These are phyloP conservation scores for Gaeumannomyces tritici DNA, from an alignment of 2,329 filamentous ascomycete genomes.

Conservation along the genomic window DNA sequence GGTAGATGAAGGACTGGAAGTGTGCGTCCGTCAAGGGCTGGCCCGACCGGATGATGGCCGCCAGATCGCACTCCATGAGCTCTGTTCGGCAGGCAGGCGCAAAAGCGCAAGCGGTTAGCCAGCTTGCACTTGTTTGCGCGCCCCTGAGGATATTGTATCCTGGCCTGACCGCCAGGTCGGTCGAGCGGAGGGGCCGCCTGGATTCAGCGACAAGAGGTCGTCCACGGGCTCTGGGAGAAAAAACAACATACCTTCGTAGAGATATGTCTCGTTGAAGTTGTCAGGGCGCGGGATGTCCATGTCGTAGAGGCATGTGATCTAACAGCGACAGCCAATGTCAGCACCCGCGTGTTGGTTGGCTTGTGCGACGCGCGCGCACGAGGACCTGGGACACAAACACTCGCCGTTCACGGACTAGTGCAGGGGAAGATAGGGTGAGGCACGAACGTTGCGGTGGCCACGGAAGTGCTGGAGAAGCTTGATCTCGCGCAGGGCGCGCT, in stretches of 20 bases:
- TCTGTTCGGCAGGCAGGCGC: constrained; percentile 41
- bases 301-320: constrained; percentile 98
- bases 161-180: background rate
- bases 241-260: constrained; percentile 76
- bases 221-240: background rate
- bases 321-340: background rate
- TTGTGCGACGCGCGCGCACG: background rate
- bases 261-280: constrained; percentile 98
- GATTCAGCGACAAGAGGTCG: too few relatives aligned
- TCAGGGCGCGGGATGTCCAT: constrained; percentile 98
- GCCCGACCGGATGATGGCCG: constrained; percentile 93
- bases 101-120: background rate
- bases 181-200: background rate
- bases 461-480: constrained; percentile 98
- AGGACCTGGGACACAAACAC: background rate
- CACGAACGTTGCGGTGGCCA: constrained; percentile 70
- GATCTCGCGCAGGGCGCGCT: constrained; percentile 95
- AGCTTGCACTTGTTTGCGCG: background rate
- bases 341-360: background rate
- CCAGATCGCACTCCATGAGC: constrained; percentile 97
- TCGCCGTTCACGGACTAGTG: background rate
- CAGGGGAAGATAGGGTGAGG: constrained; percentile 4
- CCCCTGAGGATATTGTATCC: background rate
- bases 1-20: constrained; percentile 99
- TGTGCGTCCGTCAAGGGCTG: constrained; percentile 96